These are phyloP conservation scores for Cinnamomum chago DNA, from an alignment of 164 flowering plant genomes.

Conservation along the genomic window DNA sequence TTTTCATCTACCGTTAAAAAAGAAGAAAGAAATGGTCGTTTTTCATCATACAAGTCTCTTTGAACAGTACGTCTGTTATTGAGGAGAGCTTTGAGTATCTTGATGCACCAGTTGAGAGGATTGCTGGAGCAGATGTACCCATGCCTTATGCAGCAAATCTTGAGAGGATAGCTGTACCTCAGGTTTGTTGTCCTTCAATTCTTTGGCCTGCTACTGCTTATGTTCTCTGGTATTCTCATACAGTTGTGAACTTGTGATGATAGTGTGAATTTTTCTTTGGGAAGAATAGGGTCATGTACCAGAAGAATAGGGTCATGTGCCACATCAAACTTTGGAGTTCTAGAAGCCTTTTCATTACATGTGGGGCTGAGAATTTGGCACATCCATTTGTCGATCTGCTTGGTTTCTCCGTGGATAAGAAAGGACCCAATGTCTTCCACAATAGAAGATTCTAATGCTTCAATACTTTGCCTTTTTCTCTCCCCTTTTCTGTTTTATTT, in stretches of 20 bases:
- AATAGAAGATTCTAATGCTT: background rate
- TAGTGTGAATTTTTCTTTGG: background rate
- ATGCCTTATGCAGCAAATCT: slow-evolving; percentile 96
- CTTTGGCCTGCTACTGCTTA: background rate
- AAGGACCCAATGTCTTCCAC: background rate
- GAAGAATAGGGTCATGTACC: background rate
- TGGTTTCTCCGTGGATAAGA: background rate
- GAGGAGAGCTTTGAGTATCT: slow-evolving; percentile 94
- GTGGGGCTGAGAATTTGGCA: background rate
- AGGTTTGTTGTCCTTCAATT: slow-evolving; percentile 40
- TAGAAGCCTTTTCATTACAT: background rate
- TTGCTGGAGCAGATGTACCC: slow-evolving; percentile 87
- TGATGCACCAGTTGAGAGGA: slow-evolving; percentile 91
- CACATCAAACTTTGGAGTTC: background rate
- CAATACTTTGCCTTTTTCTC: background rate
- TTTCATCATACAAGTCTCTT: background rate
- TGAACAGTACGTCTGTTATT: slow-evolving; percentile 63
- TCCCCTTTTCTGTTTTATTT: too few relatives aligned
- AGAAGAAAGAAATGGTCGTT: too few relatives aligned
- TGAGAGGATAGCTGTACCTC: slow-evolving; percentile 86
- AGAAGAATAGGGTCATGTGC: background rate
- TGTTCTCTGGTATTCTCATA: background rate
- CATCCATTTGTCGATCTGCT: background rate
- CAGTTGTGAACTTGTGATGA: background rate
- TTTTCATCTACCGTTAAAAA: background rate